Evolutionary conservation across 352 stramenopile species (phyloP), one percentile per base, ranked within the genome.

Genomic region (Pythium dissimile): DNA sequence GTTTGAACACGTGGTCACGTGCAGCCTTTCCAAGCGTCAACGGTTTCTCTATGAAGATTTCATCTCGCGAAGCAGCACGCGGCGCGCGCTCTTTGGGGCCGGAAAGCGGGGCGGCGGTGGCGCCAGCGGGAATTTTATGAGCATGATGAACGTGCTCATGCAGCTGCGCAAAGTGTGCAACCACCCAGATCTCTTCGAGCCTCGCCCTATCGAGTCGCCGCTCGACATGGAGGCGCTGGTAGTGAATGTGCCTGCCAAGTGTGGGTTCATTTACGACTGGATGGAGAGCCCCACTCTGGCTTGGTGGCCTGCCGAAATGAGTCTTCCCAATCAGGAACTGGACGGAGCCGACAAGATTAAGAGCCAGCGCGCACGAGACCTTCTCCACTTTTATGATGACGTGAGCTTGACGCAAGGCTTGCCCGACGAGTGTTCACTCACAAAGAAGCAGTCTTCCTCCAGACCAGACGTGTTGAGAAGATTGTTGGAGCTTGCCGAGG

Each of bases 121-220:
- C n/a, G n/a, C n/a, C 6, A 67, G 77, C 2, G 80, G 66, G 18
- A 92, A 92, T 37, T 90, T 93, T 60, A 97, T 99, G 92, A 97
- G 95, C 64, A 99, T 99, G 96, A 99, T 99, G 96, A 98, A 98
- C 58, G 94, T 99, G 13, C 77, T 99, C 8, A 99, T 99, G 97
- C 96, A 99, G 67, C 77, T 99, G 11, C 84, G 97, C 30, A 99
- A 99, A 69, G 86, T 97, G 13, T 97, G 89, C 71, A 99, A 99
- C 63, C 97, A 99, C 63, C 96, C 97, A n/a, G 97, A 99, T 72
- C 76, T 99, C 32, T 99, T 99, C 72, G 97, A 99, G 27, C 77
- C 77, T 1, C 77, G 97, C n/a, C 93, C 96, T 8, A 98, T 99
- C 35, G 72, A 84, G 11, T 98, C 95, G n/a, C 96, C 97, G 34